phyloP scores from a whole-genome alignment of 495 filamentous ascomycete genomes.

The Aspergillus steynii region DNA sequence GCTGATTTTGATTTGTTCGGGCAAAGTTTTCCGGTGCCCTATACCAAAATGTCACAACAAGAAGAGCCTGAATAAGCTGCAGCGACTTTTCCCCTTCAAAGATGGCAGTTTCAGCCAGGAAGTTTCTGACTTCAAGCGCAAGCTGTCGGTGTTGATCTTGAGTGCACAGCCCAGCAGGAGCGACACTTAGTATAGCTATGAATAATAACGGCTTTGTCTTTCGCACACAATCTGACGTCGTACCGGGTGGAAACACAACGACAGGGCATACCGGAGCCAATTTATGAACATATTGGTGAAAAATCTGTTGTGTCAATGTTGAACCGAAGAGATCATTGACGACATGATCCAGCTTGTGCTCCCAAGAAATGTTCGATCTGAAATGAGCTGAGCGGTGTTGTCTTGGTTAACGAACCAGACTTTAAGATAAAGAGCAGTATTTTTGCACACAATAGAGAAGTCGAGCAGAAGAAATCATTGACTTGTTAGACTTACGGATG shows the following conservation, averaged over 20 bases:
- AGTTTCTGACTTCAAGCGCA: conserved; percentile 63
- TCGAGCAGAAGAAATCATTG: neutral
- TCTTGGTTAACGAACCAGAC: conserved; percentile 7
- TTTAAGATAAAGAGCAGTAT: neutral
- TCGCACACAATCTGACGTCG: conserved; percentile 59
- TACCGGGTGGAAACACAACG: conserved; percentile 65
- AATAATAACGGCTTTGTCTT: conserved; percentile 71
- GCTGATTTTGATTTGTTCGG: conserved; percentile 78
- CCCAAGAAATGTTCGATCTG: neutral
- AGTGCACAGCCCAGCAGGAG: conserved; percentile 53
- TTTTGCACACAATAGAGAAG: neutral
- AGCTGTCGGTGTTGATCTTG: conserved; percentile 55
- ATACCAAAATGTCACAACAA: conserved; percentile 60
- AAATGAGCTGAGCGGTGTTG: conserved; percentile 1
- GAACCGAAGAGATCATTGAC: neutral
- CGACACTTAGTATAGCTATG: conserved; percentile 66
- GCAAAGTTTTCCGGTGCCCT: conserved; percentile 67
- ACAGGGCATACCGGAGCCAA: conserved; percentile 69
- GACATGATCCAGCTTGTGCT: neutral
- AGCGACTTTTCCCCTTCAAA: conserved; percentile 70
- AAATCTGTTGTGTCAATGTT: conserved; percentile 39
- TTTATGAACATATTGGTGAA: conserved; percentile 60
- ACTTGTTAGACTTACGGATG: neutral
- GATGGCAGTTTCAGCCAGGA: conserved; percentile 67
- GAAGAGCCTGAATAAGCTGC: conserved; percentile 47